phyloP scores from a whole-genome alignment of 2,329 filamentous ascomycete genomes.

The Colletotrichum sp. region DNA sequence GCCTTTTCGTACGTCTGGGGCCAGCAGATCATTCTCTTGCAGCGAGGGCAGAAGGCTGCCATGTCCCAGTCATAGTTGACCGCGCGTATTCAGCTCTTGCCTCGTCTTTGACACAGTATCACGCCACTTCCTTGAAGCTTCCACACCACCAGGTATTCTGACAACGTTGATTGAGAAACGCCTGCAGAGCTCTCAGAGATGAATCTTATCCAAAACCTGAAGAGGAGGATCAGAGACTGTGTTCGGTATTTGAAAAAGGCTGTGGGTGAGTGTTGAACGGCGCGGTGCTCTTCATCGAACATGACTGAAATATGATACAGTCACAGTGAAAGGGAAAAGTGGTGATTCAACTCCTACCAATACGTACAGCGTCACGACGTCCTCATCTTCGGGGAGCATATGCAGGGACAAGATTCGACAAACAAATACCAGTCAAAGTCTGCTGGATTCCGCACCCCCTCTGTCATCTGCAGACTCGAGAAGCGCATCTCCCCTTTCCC shows the following conservation, averaged over 20 bases:
- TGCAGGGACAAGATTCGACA: neutral
- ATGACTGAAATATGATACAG: neutral
- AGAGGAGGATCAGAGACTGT: neutral
- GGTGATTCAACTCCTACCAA: neutral
- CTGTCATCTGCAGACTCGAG: neutral
- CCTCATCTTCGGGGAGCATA: neutral
- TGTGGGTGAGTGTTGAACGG: neutral
- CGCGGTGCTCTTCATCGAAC: neutral
- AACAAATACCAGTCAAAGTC: neutral
- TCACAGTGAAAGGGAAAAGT: neutral
- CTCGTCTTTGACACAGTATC: neutral
- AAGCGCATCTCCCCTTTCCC: neutral
- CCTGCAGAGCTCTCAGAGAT: neutral
- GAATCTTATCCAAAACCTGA: neutral
- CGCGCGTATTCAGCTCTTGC: neutral
- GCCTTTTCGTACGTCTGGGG: neutral
- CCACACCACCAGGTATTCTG: neutral
- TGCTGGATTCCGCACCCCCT: rapidly evolving
- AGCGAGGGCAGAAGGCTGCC: neutral
- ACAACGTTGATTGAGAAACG: neutral
- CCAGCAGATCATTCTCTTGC: neutral
- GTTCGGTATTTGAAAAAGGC: neutral
- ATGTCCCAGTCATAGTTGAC: rapidly evolving
- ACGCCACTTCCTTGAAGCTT: neutral
- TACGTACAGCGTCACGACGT: neutral